phyloP scores from a whole-genome alignment of 345 rosid species.

The Raphanus raphanistrum region DNA sequence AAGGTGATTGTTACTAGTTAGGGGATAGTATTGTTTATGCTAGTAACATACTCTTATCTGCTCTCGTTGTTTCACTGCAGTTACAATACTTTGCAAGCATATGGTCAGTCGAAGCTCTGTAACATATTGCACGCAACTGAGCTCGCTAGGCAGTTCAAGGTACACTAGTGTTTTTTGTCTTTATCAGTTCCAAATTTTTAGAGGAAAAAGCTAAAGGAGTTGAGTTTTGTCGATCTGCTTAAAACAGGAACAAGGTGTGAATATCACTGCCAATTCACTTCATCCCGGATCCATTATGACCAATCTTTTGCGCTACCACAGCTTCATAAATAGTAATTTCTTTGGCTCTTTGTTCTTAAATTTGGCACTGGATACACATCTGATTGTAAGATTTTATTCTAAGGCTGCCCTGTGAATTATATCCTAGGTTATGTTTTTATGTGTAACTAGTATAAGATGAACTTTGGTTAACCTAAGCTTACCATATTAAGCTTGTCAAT shows the following conservation, averaged over 20 bases:
- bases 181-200: neutral
- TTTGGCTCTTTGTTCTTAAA: neutral
- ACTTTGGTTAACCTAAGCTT: too few species aligned
- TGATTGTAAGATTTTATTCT: neutral
- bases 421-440: too few species aligned
- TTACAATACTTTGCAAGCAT: conserved; percentile 52
- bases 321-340: conserved; percentile 44
- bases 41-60: neutral
- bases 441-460: too few species aligned
- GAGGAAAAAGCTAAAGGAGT: conserved; percentile 15
- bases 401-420: too few species aligned
- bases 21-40: neutral
- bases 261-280: conserved; percentile 68
- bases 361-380: neutral
- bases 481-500: neutral
- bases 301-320: conserved; percentile 57
- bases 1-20: conserved; percentile 51
- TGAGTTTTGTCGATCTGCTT: neutral
- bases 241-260: conserved; percentile 60
- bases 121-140: conserved; percentile 83
- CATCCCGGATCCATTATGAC: conserved; percentile 75
- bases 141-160: conserved; percentile 73
- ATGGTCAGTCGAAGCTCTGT: conserved; percentile 80
- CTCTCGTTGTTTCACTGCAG: conserved; percentile 32
- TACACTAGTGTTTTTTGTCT: conserved; percentile 2